phyloP scores from a whole-genome alignment of 108 stramenopile genomes.

The Craspedostauros australis region DNA sequence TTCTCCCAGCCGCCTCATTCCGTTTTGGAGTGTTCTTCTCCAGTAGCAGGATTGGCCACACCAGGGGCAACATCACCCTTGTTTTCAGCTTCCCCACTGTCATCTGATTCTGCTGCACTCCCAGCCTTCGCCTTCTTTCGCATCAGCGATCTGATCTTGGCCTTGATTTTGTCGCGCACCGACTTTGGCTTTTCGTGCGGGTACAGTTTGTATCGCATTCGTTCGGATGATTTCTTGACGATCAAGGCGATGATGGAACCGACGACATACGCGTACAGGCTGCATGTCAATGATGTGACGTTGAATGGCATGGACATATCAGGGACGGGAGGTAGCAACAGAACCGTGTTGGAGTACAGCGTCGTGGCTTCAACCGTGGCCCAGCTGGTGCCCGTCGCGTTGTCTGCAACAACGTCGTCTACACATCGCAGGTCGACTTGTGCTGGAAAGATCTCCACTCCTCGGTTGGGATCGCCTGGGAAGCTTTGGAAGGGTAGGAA shows the following conservation, averaged over 20 bases:
- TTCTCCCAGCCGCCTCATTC: no score
- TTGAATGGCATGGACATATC: constrained; percentile 97
- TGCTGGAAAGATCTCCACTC: constrained; percentile 61
- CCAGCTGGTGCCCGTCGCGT: constrained; percentile 1
- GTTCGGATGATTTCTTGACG: constrained; percentile 59
- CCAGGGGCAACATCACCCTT: not conserved
- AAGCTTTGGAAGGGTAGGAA: constrained; percentile 69
- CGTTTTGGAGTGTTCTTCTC: no score
- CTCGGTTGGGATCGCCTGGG: constrained; percentile 81
- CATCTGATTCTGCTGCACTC: not conserved
- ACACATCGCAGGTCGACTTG: constrained; percentile 35
- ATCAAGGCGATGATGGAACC: constrained; percentile 78
- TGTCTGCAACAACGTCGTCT: no score
- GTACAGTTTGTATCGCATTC: constrained; percentile 46
- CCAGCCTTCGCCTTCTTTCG: not conserved
- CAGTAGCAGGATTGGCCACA: not conserved
- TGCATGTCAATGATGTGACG: constrained; percentile 83
- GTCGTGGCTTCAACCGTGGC: not conserved
- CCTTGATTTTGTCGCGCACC: constrained; percentile 8
- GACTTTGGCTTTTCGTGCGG: constrained; percentile 25
- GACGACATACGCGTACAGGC: constrained; percentile 78
- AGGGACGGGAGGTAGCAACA: constrained; percentile 77
- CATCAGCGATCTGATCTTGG: not conserved
- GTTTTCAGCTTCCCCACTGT: not conserved
- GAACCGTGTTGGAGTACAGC: constrained; percentile 54